Base-by-base conservation (phyloP, 2,329 filamentous ascomycete species). In the Calonectria pseudoreteaudii region DNA sequence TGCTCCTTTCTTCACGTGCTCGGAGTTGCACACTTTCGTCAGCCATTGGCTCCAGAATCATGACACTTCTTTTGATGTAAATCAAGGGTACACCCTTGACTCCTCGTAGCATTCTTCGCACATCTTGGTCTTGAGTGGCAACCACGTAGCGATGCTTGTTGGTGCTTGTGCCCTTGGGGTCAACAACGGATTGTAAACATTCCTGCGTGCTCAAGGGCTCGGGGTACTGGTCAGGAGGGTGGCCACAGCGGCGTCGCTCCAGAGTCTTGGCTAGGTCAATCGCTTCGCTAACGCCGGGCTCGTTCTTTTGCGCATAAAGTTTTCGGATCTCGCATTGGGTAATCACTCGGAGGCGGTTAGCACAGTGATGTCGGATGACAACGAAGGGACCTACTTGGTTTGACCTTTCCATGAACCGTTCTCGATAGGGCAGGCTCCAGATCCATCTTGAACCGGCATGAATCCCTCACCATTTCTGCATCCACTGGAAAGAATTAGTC, bases 361-460 rank as follows among this genome's bases (percentile, higher is more conserved):
- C 47, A 64, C 30, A 10, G 62, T 62, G 41, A 58, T 31, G 18
- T 53, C 71, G 49, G 13, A 44, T 23, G 66, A 38, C 28, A 49
- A 16, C 20, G 64, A 30, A 31, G 69, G 56, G 9, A 87, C 91
- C 70, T 87, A 94, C 92, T 93, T 64, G 94, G 93, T 86, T 97
- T 98, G 79, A 95, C 92, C 83, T 95, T 91, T 74, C 95, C 96
- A 82, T 97, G 95, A 4, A 98, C 88, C n/a, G 95, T 97, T 72
- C 94, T 90, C 82, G 96, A 91, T 36, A 98, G 87, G 28, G 93
- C 91, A 47, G 90, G 90, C 65, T 94, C 87, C n/a, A 98, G 88
- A 75, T 98, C 94, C 94, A 98, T 98, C 81, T 96, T 97, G 87
- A 94, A 97, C 65, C 91, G 91, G 77, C 93, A 91, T 28, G 95